Percentiles rank a stretch among this genome's conserved stretches.
phyloP scores from a whole-genome alignment of 805 yeast species.

The Schizosaccharomyces octosporus region DNA sequence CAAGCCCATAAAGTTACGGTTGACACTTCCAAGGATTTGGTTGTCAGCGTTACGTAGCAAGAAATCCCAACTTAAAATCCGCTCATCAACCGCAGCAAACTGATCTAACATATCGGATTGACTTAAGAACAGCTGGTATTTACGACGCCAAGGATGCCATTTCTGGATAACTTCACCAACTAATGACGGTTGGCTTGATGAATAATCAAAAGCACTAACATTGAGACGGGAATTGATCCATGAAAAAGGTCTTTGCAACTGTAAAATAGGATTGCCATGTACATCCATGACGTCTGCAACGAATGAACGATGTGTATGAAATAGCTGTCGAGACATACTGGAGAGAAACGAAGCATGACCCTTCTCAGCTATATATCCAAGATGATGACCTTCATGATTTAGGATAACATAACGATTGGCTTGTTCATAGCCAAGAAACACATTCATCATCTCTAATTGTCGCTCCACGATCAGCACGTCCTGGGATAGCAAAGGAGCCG shows the following conservation, averaged over 20 bases:
- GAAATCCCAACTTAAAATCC: constrained; percentile 66
- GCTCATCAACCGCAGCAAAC: constrained; percentile 71
- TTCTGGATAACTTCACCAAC: constrained; percentile 76
- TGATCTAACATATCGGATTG: constrained; percentile 25
- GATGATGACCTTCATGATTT: constrained; percentile 27
- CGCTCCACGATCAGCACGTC: constrained; percentile 77
- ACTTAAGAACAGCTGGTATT: constrained; percentile 44
- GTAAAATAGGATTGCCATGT: constrained; percentile 14
- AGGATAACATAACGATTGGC: constrained; percentile 38
- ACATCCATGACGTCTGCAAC: constrained; percentile 16
- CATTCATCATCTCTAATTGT: constrained; percentile 66
- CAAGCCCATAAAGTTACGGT: constrained; percentile 84
- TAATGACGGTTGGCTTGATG: constrained; percentile 20
- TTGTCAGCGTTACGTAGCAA: constrained; percentile 40
- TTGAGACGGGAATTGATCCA: constrained; percentile 74
- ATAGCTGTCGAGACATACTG: constrained; percentile 45
- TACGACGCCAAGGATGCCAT: constrained; percentile 87
- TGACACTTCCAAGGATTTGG: constrained; percentile 46
- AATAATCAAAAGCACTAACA: constrained; percentile 28
- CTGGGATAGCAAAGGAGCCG: constrained; percentile 37
- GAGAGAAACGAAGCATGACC: constrained; percentile 23
- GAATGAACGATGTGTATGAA: constrained; percentile 61
- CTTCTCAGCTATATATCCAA: constrained; percentile 57
- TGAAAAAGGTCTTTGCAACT: constrained; percentile 57
- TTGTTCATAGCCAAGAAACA: constrained; percentile 76